A percentile compares a stretch with the other conserved stretches of the same genome.
Conservation (phyloP, 2,329 filamentous ascomycete species). For the Aspergillus fructus region DNA sequence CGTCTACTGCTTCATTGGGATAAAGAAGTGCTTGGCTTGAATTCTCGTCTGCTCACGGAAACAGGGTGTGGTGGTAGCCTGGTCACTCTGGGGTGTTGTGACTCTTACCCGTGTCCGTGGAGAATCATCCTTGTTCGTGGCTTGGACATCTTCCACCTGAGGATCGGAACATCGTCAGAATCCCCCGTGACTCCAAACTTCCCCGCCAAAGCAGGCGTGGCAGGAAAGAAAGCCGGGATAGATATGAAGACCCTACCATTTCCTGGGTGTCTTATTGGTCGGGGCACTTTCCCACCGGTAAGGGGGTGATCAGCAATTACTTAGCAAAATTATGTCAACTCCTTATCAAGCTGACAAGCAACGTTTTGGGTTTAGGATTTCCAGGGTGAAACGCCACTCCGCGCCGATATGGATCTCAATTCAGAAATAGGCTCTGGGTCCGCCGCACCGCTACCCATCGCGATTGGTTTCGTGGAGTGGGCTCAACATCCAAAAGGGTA, state of each 20-base stretch:
- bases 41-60: not conserved
- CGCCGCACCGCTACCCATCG: conserved; percentile 6
- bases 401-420: not conserved
- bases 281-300: not conserved
- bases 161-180: not conserved
- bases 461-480: not conserved
- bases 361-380: not conserved
- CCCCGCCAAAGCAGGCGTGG: conserved; percentile 1
- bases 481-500: not conserved
- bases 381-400: not conserved
- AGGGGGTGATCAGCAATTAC: not conserved
- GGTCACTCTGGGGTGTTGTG: not conserved
- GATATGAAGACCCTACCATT: not conserved
- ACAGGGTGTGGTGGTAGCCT: not conserved
- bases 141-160: not conserved
- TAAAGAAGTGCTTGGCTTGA: not conserved
- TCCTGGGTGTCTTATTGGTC: not conserved
- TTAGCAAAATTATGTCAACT: not conserved
- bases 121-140: not conserved
- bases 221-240: not conserved
- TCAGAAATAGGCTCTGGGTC: not conserved
- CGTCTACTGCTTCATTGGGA: not conserved
- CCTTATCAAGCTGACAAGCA: conserved; percentile 1
- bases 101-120: not conserved
- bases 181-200: not conserved